Evolutionary conservation across 805 yeast species (phyloP).

Genomic region (Candida piceae): DNA sequence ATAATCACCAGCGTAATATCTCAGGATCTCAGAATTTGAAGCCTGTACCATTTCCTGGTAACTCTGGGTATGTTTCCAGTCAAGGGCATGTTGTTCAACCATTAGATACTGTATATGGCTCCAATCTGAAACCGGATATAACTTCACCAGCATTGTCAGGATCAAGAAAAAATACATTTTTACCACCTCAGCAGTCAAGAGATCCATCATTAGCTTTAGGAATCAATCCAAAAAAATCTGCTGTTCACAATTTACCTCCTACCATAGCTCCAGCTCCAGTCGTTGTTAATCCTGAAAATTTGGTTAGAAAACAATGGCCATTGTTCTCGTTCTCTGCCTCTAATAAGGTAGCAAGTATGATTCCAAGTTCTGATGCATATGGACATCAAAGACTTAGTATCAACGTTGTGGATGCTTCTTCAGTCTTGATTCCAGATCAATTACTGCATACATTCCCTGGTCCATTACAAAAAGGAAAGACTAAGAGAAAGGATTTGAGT

Average conservation of each 20-base stretch:
- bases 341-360: constrained; percentile 37
- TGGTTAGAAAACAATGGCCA: constrained; percentile 65
- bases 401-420: constrained; percentile 31
- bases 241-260: constrained; percentile 2
- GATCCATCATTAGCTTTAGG: constrained; percentile 2
- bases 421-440: constrained; percentile 40
- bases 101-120: constrained; percentile 17
- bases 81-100: constrained; percentile 7
- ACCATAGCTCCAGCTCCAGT: constrained; percentile 30
- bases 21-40: background rate
- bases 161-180: constrained; percentile 10
- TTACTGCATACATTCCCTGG: constrained; percentile 56
- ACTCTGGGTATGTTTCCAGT: background rate
- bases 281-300: constrained; percentile 48
- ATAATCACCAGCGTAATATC: background rate
- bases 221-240: constrained; percentile 1
- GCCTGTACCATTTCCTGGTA: background rate
- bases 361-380: constrained; percentile 38
- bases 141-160: constrained; percentile 9
- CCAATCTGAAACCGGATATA: constrained; percentile 12
- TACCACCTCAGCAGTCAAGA: constrained; percentile 15
- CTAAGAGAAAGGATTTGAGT: constrained; percentile 62
- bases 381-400: constrained; percentile 30
- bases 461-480: constrained; percentile 54
- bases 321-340: constrained; percentile 62